Evolutionary conservation across 345 rosid species (phyloP).

Genomic region (Euphorbia pulcherrima): DNA sequence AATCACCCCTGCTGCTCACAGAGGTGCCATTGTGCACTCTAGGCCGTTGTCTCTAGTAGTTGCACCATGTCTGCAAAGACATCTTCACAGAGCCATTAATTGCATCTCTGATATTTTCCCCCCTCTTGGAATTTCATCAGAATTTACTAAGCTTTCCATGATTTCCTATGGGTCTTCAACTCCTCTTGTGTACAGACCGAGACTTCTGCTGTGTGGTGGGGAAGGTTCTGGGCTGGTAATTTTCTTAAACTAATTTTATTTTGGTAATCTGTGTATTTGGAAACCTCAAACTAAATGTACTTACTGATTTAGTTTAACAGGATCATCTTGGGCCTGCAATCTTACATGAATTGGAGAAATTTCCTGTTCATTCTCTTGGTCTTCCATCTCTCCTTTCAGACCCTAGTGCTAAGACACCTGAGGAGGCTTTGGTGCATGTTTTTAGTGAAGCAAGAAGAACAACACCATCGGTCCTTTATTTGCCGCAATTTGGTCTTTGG

Average conservation of each 20-base stretch:
- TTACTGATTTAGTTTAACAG: conserved; percentile 77
- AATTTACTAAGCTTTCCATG: conserved; percentile 82
- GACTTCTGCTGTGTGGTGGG: conserved; percentile 74
- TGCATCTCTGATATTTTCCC: conserved; percentile 70
- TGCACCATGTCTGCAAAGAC: conserved; percentile 81
- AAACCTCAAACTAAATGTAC: conserved; percentile 50
- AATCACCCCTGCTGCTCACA: conserved; percentile 97
- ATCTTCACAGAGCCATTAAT: conserved; percentile 71
- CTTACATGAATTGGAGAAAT: conserved; percentile 91
- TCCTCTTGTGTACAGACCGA: conserved; percentile 94
- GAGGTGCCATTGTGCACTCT: conserved; percentile 93
- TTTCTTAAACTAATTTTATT: conserved; percentile 31
- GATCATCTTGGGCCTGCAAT: conserved; percentile 99
- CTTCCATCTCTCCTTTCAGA: conserved; percentile 97
- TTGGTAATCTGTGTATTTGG: conserved; percentile 16
- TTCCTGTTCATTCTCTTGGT: conserved; percentile 95
- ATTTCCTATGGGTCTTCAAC: conserved; percentile 89
- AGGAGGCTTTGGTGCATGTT: conserved; percentile 97
- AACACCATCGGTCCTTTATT: conserved; percentile 86
- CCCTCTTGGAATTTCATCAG: conserved; percentile 61
- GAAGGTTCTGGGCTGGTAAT: conserved; percentile 97
- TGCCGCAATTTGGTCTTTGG: conserved; percentile 92
- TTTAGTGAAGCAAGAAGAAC: conserved; percentile 98
- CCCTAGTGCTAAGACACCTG: conserved; percentile 98
- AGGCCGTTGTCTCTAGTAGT: conserved; percentile 93